These are phyloP conservation scores for Colletotrichum incanum DNA, from an alignment of 2,329 filamentous ascomycete species.

Conservation along the genomic window DNA sequence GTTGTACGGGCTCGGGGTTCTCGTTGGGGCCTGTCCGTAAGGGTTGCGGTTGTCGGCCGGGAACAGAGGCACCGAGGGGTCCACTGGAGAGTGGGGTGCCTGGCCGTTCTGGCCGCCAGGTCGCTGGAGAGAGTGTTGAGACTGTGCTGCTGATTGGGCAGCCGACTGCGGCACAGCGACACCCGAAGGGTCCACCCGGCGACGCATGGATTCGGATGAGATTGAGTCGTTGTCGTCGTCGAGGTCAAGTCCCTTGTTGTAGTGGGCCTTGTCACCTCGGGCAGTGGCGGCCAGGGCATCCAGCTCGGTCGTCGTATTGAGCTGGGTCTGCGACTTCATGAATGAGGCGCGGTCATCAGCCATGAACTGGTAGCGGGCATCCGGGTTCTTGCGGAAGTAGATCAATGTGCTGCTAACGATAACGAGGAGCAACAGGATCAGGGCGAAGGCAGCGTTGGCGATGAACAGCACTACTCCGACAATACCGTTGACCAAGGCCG, in stretches of 20 bases:
- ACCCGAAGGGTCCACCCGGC: conserved; percentile 50
- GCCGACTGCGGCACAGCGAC: conserved; percentile 49
- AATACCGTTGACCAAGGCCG: conserved; percentile 86
- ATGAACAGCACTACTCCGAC: conserved; percentile 93
- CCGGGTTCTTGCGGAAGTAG: conserved; percentile 92
- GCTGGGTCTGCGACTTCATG: conserved; percentile 93
- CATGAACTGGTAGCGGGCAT: conserved; percentile 96
- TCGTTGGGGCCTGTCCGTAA: conserved; percentile 49
- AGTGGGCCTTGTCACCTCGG: conserved; percentile 78
- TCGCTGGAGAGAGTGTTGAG: conserved; percentile 48
- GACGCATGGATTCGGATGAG: conserved; percentile 56
- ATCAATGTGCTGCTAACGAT: conserved; percentile 74
- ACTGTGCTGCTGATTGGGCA: conserved; percentile 42
- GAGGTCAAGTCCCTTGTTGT: conserved; percentile 56
- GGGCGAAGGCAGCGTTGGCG: conserved; percentile 85
- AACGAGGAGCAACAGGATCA: conserved; percentile 87
- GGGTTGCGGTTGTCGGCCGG: conserved; percentile 52
- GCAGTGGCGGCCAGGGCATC: conserved; percentile 92
- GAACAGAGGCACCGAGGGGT: conserved; percentile 61
- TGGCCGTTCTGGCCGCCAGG: conserved; percentile 43
- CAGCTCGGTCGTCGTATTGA: conserved; percentile 84
- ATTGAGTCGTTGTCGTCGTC: conserved; percentile 62
- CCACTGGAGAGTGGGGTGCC: conserved; percentile 56
- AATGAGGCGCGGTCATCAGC: conserved; percentile 95
- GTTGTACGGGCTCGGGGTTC: conserved; percentile 55